Evolutionary conservation across 2,329 filamentous ascomycete genomes (phyloP).

Genomic region (Lachnellula hyalina): DNA sequence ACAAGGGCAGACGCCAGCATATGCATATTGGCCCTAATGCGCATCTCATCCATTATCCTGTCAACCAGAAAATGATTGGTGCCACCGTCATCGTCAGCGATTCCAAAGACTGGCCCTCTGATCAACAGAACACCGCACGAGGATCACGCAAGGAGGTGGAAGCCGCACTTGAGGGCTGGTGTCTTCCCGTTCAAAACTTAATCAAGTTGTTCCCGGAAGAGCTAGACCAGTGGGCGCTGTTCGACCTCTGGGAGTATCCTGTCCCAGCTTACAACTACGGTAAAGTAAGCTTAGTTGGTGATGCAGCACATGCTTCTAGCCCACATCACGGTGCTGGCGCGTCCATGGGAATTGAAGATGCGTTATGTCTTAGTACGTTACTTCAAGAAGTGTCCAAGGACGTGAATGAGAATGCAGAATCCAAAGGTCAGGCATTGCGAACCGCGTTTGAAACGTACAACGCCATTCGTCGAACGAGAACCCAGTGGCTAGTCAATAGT

Average conservation of each 20-base stretch:
- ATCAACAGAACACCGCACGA: conserved; percentile 33
- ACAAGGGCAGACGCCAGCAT: conserved; percentile 42
- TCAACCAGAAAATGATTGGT: conserved; percentile 51
- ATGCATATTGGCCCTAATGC: conserved; percentile 52
- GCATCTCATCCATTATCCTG: conserved; percentile 54
- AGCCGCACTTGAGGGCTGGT: conserved; percentile 37
- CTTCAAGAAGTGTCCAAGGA: not conserved
- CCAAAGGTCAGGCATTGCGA: conserved; percentile 14
- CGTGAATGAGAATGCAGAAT: conserved; percentile 19
- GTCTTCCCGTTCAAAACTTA: conserved; percentile 26
- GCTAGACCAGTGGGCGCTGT: conserved; percentile 47
- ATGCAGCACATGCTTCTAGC: conserved; percentile 50
- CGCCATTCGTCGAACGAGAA: conserved; percentile 32
- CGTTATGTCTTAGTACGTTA: conserved; percentile 35
- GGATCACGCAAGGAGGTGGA: conserved; percentile 38
- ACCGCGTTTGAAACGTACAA: conserved; percentile 35
- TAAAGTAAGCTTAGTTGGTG: conserved; percentile 44
- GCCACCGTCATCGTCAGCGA: conserved; percentile 37
- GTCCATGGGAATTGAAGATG: conserved; percentile 51
- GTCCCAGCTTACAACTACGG: conserved; percentile 40
- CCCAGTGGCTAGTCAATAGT: conserved; percentile 35
- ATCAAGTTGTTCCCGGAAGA: conserved; percentile 39
- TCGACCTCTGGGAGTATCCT: conserved; percentile 49
- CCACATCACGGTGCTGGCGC: conserved; percentile 53
- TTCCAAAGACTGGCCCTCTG: conserved; percentile 36